phyloP scores from a whole-genome alignment of 345 rosid species.

The Brassica rapa region DNA sequence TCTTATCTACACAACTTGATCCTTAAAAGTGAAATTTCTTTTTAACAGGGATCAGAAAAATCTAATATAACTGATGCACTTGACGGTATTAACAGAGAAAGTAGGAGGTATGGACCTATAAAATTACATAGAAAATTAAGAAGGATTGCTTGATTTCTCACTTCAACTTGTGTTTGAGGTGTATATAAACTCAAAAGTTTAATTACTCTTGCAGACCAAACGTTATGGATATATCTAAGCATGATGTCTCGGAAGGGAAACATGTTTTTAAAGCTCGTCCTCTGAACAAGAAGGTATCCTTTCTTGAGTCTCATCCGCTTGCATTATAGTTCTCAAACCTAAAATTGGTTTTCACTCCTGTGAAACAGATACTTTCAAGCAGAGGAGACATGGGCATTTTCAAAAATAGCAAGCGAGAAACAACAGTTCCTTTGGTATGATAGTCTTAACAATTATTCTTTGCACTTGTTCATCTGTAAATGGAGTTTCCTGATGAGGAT shows the following conservation, averaged over 20 bases:
- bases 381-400: slow-evolving; percentile 78
- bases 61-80: slow-evolving; percentile 39
- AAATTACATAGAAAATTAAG: background rate
- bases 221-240: slow-evolving; percentile 46
- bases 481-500: slow-evolving; percentile 14
- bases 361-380: slow-evolving; percentile 67
- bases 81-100: slow-evolving; percentile 48
- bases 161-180: slow-evolving; percentile 9
- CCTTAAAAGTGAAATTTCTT: slow-evolving; percentile 18
- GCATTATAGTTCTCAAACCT: background rate
- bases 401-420: slow-evolving; percentile 69
- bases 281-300: slow-evolving; percentile 73
- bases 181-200: slow-evolving; percentile 1
- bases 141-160: slow-evolving; percentile 6
- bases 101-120: slow-evolving; percentile 49
- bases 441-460: background rate
- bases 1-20: slow-evolving; percentile 1
- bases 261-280: slow-evolving; percentile 74
- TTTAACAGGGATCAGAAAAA: slow-evolving; percentile 52
- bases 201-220: slow-evolving; percentile 43
- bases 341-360: background rate
- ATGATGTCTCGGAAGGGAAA: slow-evolving; percentile 42
- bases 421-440: slow-evolving; percentile 73
- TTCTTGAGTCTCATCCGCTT: background rate
- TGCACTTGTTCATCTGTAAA: background rate